Evolutionary conservation across 2,329 filamentous ascomycete genomes (phyloP).

Genomic region (Fusarium xyrophilum): DNA sequence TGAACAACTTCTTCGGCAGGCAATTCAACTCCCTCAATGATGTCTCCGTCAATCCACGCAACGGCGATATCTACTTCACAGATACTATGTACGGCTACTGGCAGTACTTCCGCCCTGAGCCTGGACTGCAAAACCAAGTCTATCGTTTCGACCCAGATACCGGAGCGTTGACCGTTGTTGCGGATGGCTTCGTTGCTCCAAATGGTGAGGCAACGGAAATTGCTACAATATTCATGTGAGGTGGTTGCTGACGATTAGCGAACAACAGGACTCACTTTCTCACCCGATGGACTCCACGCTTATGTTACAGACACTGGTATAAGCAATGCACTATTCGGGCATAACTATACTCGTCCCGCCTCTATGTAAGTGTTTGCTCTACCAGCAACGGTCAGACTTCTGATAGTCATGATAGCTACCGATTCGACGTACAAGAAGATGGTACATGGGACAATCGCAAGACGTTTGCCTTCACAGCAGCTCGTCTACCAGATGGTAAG

Average conservation of each 20-base stretch:
- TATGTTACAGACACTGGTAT: slow-evolving; percentile 66
- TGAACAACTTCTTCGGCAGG: slow-evolving; percentile 67
- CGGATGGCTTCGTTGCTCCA: slow-evolving; percentile 62
- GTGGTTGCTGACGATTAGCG: neutral
- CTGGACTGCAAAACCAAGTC: slow-evolving; percentile 63
- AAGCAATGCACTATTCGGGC: slow-evolving; percentile 51
- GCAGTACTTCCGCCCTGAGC: slow-evolving; percentile 63
- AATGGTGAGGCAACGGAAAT: slow-evolving; percentile 51
- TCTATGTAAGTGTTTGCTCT: slow-evolving; percentile 52
- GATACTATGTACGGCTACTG: slow-evolving; percentile 66
- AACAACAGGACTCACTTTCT: slow-evolving; percentile 59
- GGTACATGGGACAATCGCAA: slow-evolving; percentile 57
- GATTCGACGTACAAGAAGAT: slow-evolving; percentile 53
- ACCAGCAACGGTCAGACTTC: accelerated
- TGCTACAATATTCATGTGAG: accelerated
- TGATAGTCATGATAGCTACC: slow-evolving; percentile 47
- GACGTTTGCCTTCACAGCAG: slow-evolving; percentile 63
- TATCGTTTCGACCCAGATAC: slow-evolving; percentile 62
- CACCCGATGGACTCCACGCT: slow-evolving; percentile 57
- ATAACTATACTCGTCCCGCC: slow-evolving; percentile 51
- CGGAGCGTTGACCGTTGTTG: slow-evolving; percentile 60
- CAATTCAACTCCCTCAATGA: slow-evolving; percentile 69
- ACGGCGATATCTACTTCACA: slow-evolving; percentile 69
- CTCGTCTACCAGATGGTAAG: slow-evolving; percentile 65
- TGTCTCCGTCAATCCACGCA: slow-evolving; percentile 58